Evolutionary conservation across 192 early-diverging fungal species (phyloP).

Genomic region (Backusella tarrabulga): DNA sequence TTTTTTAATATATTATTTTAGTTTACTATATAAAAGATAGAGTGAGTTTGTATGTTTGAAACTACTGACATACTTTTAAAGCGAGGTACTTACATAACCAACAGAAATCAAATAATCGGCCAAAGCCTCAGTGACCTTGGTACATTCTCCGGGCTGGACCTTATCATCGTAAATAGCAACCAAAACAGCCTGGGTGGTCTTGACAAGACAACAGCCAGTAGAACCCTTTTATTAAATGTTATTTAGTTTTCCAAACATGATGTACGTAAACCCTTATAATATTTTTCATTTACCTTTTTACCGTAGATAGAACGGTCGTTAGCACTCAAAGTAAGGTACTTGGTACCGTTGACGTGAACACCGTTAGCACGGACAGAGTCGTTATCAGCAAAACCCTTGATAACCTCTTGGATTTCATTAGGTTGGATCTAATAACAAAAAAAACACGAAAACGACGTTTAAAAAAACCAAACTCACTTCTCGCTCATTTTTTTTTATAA

Average conservation of each 20-base stretch:
- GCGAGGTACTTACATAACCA: constrained; percentile 49
- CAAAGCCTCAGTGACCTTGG: constrained; percentile 68
- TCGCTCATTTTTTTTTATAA: background rate
- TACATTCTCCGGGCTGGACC: constrained; percentile 67
- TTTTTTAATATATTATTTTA: constrained; percentile 6
- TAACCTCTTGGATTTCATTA: constrained; percentile 56
- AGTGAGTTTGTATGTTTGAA: background rate
- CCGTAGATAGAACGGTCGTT: constrained; percentile 72
- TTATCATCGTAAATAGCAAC: constrained; percentile 67
- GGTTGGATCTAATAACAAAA: constrained; percentile 42
- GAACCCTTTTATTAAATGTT: constrained; percentile 48
- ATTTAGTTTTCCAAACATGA: background rate
- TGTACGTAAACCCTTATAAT: background rate
- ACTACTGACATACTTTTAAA: background rate
- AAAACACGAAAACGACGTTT: background rate
- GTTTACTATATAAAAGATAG: background rate
- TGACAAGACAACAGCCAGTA: constrained; percentile 69
- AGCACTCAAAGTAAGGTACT: constrained; percentile 72
- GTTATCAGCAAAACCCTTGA: constrained; percentile 63
- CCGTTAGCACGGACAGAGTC: constrained; percentile 59
- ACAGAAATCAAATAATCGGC: constrained; percentile 76
- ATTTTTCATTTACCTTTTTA: constrained; percentile 57
- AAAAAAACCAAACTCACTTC: background rate
- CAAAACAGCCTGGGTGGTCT: constrained; percentile 80
- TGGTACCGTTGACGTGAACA: constrained; percentile 60